Evolutionary conservation across 768 basidiomycete genomes (phyloP).

Genomic region (Leccinum uliginosum): DNA sequence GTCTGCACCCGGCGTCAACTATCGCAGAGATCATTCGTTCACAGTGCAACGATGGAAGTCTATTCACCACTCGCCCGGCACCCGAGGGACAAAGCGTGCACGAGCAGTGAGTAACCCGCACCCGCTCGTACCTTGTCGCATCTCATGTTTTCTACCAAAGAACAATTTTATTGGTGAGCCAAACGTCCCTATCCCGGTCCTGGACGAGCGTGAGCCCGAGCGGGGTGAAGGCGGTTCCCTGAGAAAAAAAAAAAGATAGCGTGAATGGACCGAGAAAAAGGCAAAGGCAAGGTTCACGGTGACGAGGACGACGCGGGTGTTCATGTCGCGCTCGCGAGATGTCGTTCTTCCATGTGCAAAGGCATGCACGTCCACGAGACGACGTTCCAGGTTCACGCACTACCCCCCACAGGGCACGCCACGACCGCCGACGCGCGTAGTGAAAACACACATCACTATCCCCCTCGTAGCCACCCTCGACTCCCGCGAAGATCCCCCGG

Average conservation of each 20-base stretch:
- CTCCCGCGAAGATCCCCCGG: slow-evolving; percentile 1
- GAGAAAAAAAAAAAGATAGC: not conserved
- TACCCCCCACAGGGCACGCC: not conserved
- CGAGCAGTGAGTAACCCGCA: too few species aligned
- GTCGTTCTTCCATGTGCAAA: slow-evolving; percentile 71
- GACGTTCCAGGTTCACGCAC: not conserved
- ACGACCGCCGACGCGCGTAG: not conserved
- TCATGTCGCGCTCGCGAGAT: slow-evolving; percentile 68
- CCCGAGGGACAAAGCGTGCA: too few species aligned
- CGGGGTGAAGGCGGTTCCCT: slow-evolving; percentile 79
- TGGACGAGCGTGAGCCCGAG: slow-evolving; percentile 66
- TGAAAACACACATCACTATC: not conserved
- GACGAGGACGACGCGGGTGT: slow-evolving; percentile 64
- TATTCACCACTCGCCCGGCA: too few species aligned
- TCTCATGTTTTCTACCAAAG: too few species aligned
- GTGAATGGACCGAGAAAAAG: slow-evolving; percentile 1
- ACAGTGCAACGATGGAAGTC: too few species aligned
- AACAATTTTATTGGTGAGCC: too few species aligned
- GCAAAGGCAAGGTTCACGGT: slow-evolving; percentile 45
- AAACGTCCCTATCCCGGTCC: too few species aligned
- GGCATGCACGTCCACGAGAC: slow-evolving; percentile 29
- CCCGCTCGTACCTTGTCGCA: too few species aligned
- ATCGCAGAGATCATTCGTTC: too few species aligned
- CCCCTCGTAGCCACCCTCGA: slow-evolving; percentile 15
- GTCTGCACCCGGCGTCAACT: too few species aligned